Evolutionary conservation across 2,329 filamentous ascomycete genomes (phyloP), one percentile per base, ranked within the genome.

Genomic region (Coniochaeta hoffmannii): DNA sequence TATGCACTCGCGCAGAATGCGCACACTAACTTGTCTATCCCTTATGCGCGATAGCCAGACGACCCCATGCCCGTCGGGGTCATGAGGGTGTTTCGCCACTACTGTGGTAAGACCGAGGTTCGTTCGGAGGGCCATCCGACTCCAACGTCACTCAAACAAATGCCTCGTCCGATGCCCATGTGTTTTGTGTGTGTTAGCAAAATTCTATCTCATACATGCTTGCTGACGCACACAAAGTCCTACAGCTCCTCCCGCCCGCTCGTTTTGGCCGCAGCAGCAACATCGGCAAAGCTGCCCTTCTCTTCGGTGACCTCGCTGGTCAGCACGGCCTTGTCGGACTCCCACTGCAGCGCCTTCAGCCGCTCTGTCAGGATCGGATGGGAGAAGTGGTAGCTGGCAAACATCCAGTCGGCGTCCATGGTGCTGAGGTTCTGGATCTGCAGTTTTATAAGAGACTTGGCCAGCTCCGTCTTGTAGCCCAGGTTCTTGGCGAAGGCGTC

Each of bases 391-490:
- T 97, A 99, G 74, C 88, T 95, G 54, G 94, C 94, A 73, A 96
- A 99, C 82, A 97, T 85, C 88, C 89, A 96, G 74, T 99, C 95
- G 28, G 94, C 94, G 66, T 99, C 94, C 93, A 99, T 97, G 59
- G 90, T 95, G 73, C 90, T 96, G 63, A 99, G 80, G 69, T 99
- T 99, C 77, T 97, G 92, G 66, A 97, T 90, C 75, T 99, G 95
- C 53, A 99, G 88, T 78, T 97, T 97, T 75, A 99, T 91, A 60
- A 99, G 82, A 22, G 90, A 94, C 60, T 84, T 80, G 44, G 92
- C 90, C 53, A 99, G 85, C 71, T 97, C 86, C 49, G 82, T 76
- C 53, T 87, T 83, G 74, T 93, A 97, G 54, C 94, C 94, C 10
- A 97, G 85, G 52, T 86, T 79, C 63, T 86, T 81, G 56, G 93